Conservation (phyloP, 257 asterid genomes). For the Ilex asprella region DNA sequence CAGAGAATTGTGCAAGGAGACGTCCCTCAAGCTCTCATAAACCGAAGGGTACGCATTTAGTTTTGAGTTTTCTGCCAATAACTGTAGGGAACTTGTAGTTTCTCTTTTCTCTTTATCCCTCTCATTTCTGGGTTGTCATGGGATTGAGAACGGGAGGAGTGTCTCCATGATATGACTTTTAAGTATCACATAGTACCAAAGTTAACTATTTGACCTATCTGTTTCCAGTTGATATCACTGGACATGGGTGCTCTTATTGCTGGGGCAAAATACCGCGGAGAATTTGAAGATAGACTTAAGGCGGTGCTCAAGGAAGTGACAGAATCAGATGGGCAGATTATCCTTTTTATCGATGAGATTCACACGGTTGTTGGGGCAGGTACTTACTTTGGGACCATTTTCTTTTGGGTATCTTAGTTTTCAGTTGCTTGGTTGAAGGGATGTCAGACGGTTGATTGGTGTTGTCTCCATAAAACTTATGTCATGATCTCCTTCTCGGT, state of each 20-base stretch:
- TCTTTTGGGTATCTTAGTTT: background rate
- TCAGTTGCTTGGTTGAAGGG: no score
- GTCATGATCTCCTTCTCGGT: no score
- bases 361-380: conserved; percentile 99
- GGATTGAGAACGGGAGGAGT: background rate
- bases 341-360: conserved; percentile 92
- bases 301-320: conserved; percentile 97
- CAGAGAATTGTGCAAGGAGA: conserved; percentile 99
- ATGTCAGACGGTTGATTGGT: no score
- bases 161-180: no score
- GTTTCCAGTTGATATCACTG: conserved; percentile 77
- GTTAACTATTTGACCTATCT: background rate
- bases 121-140: background rate
- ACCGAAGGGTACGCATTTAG: conserved; percentile 62
- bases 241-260: conserved; percentile 99
- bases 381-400: conserved; percentile 10
- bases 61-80: conserved; percentile 2
- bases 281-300: conserved; percentile 90
- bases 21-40: conserved; percentile 96
- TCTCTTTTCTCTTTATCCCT: background rate
- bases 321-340: conserved; percentile 83
- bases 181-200: background rate
- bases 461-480: no score
- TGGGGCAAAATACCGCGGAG: conserved; percentile 97
- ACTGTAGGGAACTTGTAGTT: background rate